Evolutionary conservation across 2,329 filamentous ascomycete genomes (phyloP), one percentile per base, ranked within the genome.

Genomic region (Aureobasidium sp.): DNA sequence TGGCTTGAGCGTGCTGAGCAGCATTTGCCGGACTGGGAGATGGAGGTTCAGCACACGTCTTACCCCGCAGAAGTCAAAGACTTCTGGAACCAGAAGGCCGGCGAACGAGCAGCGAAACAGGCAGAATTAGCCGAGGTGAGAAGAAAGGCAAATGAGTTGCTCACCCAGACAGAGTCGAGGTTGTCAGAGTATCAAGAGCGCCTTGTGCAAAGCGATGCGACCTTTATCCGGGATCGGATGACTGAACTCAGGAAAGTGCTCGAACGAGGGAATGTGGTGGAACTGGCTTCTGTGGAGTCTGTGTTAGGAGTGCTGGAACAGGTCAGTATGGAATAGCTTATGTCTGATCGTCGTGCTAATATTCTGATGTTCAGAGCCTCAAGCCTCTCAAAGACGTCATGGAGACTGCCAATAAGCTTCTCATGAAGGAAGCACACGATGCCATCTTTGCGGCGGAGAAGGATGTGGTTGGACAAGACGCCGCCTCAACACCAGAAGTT

Each of bases 1-100:
- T 78, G 76, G 74, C 65, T 75, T 5, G 69, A 71, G 14, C 65
- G 71, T 3, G 73, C 72, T 1, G 73, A 75, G 67, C 67, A 71
- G 61, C 73, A 74, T 67, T 60, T 72, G 41, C 71, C 73, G 17
- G 73, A 75, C 44, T 75, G 73, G 73, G 73, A 75, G 66, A 66
- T 75, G 29, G 72, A 73, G 9, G 64, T 73, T 8, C 71, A 71
- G 61, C 70, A 72, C 8, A 75, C 73, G 6, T 72, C 68, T 29
- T 75, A 75, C 65, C 70, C 69, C 5, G 68, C 68, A 25, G 73
- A 75, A 65, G 70, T 68, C n/a, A 66, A 65, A 61, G 73, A 74
- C 20, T 74, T 74, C 63, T 74, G 73, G 73, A 63, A 65, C 31
- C 64, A 68, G 48, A 61, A 64, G 36, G 63, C 63, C 6, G 60